Percentiles rank a stretch among this genome's conserved stretches.
These are phyloP conservation scores for Phytophthora sp. DNA, from an alignment of 352 stramenopile genomes.

Conservation along the genomic window DNA sequence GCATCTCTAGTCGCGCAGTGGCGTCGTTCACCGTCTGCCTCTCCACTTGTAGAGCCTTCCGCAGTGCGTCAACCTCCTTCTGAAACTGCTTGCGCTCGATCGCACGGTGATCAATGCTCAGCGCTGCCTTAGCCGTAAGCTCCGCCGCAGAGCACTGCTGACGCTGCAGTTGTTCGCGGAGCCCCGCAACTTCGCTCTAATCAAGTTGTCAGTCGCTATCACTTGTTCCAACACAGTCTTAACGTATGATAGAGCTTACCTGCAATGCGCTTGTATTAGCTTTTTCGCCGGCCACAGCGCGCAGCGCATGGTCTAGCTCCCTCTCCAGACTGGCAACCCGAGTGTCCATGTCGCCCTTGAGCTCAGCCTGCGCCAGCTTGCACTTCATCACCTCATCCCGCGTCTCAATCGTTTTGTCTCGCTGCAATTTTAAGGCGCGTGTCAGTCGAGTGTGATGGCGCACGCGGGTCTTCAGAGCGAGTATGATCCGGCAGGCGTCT, in stretches of 20 bases:
- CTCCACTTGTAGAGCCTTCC: constrained; percentile 19
- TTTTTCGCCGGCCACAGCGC: constrained; percentile 20
- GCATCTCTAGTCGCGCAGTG: constrained; percentile 12
- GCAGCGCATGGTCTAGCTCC: constrained; percentile 30
- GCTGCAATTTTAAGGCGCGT: constrained; percentile 19
- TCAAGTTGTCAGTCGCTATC: constrained; percentile 5
- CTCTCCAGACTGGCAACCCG: constrained; percentile 34
- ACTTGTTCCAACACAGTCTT: neutral
- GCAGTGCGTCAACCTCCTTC: constrained; percentile 29
- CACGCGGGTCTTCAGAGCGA: constrained; percentile 48
- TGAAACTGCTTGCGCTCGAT: constrained; percentile 38
- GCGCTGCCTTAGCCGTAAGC: constrained; percentile 27
- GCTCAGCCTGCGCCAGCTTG: constrained; percentile 31
- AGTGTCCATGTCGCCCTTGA: constrained; percentile 36
- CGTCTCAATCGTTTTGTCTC: constrained; percentile 18
- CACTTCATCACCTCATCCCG: constrained; percentile 34
- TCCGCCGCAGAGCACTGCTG: constrained; percentile 36
- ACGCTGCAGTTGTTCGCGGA: constrained; percentile 27
- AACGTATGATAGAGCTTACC: constrained; percentile 17
- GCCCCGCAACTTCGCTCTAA: constrained; percentile 23
- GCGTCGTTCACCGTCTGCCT: constrained; percentile 11
- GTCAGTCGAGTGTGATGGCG: constrained; percentile 26
- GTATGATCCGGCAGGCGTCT: constrained; percentile 53
- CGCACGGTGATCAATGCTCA: constrained; percentile 36
- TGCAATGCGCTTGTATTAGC: constrained; percentile 18